Evolutionary conservation across 768 basidiomycete species (phyloP).

Genomic region (Amanita thiersii): DNA sequence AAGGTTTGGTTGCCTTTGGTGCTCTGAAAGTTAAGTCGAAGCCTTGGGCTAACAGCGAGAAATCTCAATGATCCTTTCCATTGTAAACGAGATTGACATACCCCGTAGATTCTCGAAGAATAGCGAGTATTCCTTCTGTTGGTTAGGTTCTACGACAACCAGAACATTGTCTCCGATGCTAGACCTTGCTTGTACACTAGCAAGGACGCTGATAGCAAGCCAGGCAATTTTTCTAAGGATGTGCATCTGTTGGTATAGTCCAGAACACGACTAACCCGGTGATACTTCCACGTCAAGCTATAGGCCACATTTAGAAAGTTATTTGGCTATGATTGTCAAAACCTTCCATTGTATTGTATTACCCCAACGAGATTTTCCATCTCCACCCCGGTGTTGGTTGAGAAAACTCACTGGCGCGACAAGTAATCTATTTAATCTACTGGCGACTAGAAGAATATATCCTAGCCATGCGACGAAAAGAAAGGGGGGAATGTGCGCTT

Average conservation of each 20-base stretch:
- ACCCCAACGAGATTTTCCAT: background rate
- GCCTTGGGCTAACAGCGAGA: constrained; percentile 50
- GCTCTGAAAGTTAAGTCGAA: constrained; percentile 83
- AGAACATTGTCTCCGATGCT: constrained; percentile 79
- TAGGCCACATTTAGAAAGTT: background rate
- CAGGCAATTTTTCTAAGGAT: constrained; percentile 26
- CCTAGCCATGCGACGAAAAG: too few relatives aligned
- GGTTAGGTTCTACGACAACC: constrained; percentile 69
- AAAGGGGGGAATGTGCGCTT: too few relatives aligned
- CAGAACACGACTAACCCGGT: constrained; percentile 5
- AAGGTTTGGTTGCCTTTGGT: constrained; percentile 66
- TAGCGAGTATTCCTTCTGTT: constrained; percentile 68
- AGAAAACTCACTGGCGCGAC: too few relatives aligned
- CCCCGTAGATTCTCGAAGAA: constrained; percentile 79
- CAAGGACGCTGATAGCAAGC: constrained; percentile 21
- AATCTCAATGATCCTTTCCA: constrained; percentile 5
- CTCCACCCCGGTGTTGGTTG: too few relatives aligned
- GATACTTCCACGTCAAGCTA: constrained; percentile 3
- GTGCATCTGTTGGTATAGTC: constrained; percentile 24
- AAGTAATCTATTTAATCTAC: too few relatives aligned
- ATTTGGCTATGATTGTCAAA: constrained; percentile 4
- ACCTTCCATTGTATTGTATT: background rate
- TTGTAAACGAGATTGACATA: constrained; percentile 20
- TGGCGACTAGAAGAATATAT: too few relatives aligned
- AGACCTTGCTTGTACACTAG: constrained; percentile 48